Conservation (phyloP, 2,329 filamentous ascomycete species). For the Verticillium isaacii region DNA sequence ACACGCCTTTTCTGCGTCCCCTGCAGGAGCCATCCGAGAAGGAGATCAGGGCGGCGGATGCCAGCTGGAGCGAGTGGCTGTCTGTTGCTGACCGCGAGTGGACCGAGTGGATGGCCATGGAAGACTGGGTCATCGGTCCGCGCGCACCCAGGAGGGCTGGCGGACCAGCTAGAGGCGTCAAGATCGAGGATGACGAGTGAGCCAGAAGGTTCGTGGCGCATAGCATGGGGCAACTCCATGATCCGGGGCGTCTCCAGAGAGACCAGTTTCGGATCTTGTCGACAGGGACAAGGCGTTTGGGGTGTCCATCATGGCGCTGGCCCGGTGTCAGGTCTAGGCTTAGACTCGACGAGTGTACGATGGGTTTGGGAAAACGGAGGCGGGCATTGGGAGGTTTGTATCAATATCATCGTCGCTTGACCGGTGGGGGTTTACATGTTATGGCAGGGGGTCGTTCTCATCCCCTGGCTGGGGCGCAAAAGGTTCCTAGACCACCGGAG, state of each 20-base stretch:
- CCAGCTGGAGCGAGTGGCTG: constrained; percentile 88
- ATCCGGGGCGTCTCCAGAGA: neutral
- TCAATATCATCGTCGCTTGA: neutral
- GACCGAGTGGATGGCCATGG: constrained; percentile 95
- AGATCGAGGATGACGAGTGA: neutral
- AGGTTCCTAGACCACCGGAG: neutral
- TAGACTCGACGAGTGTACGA: neutral
- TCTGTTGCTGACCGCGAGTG: constrained; percentile 69
- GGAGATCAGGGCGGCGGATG: constrained; percentile 80
- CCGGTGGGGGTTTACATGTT: neutral
- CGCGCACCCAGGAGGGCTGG: constrained; percentile 47
- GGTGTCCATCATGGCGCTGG: neutral
- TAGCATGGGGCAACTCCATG: neutral
- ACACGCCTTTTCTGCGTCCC: constrained; percentile 80
- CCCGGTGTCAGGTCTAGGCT: neutral
- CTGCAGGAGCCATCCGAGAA: constrained; percentile 70
- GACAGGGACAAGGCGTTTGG: neutral
- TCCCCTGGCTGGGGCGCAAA: neutral
- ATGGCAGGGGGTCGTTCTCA: neutral
- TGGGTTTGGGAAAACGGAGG: neutral
- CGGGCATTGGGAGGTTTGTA: neutral
- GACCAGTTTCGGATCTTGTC: neutral
- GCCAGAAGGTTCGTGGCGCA: neutral
- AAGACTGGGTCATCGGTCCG: constrained; percentile 97
- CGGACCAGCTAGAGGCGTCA: neutral